These are phyloP conservation scores for Endocarpon pusillum DNA, from an alignment of 495 filamentous ascomycete species.

Conservation along the genomic window DNA sequence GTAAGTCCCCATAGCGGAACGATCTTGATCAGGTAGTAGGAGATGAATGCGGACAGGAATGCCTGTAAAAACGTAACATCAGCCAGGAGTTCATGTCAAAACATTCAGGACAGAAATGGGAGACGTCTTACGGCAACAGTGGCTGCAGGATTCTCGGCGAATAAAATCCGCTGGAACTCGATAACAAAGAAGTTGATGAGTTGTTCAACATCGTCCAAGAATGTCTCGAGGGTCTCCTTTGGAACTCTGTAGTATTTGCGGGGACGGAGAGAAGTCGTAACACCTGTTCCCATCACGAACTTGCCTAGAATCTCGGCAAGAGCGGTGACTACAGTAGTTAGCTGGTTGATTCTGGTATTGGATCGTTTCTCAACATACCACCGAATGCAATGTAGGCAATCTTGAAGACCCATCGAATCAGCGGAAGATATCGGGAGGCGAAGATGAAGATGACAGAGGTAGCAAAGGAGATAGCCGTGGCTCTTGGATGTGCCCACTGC, in stretches of 20 bases:
- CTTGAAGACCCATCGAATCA: slow-evolving; percentile 81
- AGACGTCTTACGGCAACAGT: slow-evolving; percentile 55
- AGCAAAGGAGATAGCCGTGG: slow-evolving; percentile 71
- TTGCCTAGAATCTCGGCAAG: slow-evolving; percentile 62
- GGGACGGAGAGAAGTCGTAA: slow-evolving; percentile 76
- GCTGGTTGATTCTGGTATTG: slow-evolving; percentile 2
- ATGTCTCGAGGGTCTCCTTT: slow-evolving; percentile 59
- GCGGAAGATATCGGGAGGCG: slow-evolving; percentile 72
- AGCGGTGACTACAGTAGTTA: slow-evolving; percentile 43
- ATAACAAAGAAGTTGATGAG: slow-evolving; percentile 95
- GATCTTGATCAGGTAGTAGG: slow-evolving; percentile 87
- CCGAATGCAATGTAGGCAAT: slow-evolving; percentile 52
- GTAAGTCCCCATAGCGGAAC: slow-evolving; percentile 85
- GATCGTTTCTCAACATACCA: slow-evolving; percentile 28
- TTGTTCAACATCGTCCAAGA: slow-evolving; percentile 76
- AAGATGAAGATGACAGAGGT: slow-evolving; percentile 65
- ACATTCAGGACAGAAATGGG: slow-evolving; percentile 4
- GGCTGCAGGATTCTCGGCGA: slow-evolving; percentile 76
- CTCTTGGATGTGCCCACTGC: slow-evolving; percentile 56
- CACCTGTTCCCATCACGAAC: slow-evolving; percentile 53
- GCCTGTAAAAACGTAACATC: slow-evolving; percentile 33
- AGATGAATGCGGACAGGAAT: slow-evolving; percentile 62
- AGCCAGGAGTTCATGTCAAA: slow-evolving; percentile 9
- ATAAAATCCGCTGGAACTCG: slow-evolving; percentile 86
- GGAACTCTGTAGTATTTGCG: slow-evolving; percentile 85